Percentiles rank a stretch among this genome's conserved stretches.
These are phyloP conservation scores for Candida tropicalis DNA, from an alignment of 1,139 yeast genomes.

Conservation along the genomic window DNA sequence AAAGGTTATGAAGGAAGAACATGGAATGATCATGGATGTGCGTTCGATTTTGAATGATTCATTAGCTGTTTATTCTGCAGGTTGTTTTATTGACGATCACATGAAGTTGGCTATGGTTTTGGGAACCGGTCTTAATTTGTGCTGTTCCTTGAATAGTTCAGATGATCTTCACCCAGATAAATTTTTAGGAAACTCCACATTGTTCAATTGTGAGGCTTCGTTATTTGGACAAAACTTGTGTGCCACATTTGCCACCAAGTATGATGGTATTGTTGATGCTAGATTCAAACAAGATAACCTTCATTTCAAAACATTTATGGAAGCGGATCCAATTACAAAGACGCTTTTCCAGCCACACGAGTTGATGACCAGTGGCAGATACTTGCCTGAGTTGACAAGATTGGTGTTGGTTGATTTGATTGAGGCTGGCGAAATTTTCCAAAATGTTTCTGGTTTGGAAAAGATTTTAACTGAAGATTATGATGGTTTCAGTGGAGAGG, in stretches of 20 bases:
- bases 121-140: slow-evolving; percentile 50
- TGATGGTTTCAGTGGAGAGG: slow-evolving; percentile 45
- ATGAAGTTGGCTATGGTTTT: slow-evolving; percentile 47
- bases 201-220: slow-evolving; percentile 45
- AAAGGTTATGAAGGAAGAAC: slow-evolving; percentile 25
- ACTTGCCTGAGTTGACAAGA: slow-evolving; percentile 55
- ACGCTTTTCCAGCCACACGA: slow-evolving; percentile 57
- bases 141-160: slow-evolving; percentile 36
- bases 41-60: slow-evolving; percentile 46
- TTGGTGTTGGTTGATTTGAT: slow-evolving; percentile 40
- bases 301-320: slow-evolving; percentile 37
- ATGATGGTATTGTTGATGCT: slow-evolving; percentile 39
- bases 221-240: slow-evolving; percentile 40
- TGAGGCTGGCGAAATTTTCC: slow-evolving; percentile 34
- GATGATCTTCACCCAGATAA: slow-evolving; percentile 26
- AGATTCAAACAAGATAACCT: slow-evolving; percentile 27
- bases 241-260: slow-evolving; percentile 34
- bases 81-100: slow-evolving; percentile 38
- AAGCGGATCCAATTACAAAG: slow-evolving; percentile 29
- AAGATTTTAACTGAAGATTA: slow-evolving; percentile 20
- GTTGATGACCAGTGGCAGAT: slow-evolving; percentile 56
- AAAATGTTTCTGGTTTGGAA: slow-evolving; percentile 14
- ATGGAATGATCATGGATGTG: slow-evolving; percentile 31
- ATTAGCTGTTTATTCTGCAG: slow-evolving; percentile 51
- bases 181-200: slow-evolving; percentile 25